Evolutionary conservation across 2,329 filamentous ascomycete species (phyloP), one percentile per base, ranked within the genome.

Genomic region (Penicillium hesseltinei): DNA sequence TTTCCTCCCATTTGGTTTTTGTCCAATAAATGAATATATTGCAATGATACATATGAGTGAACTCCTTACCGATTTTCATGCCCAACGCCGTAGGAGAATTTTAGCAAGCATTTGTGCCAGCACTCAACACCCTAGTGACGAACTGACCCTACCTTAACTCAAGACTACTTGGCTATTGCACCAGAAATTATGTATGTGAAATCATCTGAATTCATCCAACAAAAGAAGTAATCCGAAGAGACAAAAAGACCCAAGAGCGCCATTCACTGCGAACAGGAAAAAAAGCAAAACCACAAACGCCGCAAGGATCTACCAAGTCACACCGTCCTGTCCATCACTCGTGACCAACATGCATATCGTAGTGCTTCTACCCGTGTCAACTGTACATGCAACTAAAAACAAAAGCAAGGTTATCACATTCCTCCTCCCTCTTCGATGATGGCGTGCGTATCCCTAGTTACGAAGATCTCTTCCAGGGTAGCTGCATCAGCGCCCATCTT

Each of bases 391-490:
- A 59, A 58, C 9, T n/a, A 23, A 53, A 51, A n/a, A 38, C 17
- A 51, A 45, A 36, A 35, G 21, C 39, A 8, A 25, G 11, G 31
- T 23, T 45, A 35, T 69, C 54, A 73, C 45, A 67, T 64, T 31
- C 62, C 66, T 31, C 62, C 66, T 5, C 67, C 70, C 43, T 75
- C 75, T 50, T 75, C 72, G 9, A 76, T 66, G 48, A 75, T 67
- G 10, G 77, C 77, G 38, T 75, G 73, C 2, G 62, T 53, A 62
- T 79, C 77, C 56, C 66, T 73, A 27, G 62, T 64, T 44, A 79
- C 75, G 54, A 72, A 77, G 49, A 81, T 77, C 60, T 81, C 78
- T 63, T 79, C 76, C 21, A 79, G 60, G 19, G 66, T 73, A 46
- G 69, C 70, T 11, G 64, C 65, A 35, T 64, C 65, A 27, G 64